Conservation (phyloP, 2,329 filamentous ascomycete genomes). For the Thyridium curvatum region DNA sequence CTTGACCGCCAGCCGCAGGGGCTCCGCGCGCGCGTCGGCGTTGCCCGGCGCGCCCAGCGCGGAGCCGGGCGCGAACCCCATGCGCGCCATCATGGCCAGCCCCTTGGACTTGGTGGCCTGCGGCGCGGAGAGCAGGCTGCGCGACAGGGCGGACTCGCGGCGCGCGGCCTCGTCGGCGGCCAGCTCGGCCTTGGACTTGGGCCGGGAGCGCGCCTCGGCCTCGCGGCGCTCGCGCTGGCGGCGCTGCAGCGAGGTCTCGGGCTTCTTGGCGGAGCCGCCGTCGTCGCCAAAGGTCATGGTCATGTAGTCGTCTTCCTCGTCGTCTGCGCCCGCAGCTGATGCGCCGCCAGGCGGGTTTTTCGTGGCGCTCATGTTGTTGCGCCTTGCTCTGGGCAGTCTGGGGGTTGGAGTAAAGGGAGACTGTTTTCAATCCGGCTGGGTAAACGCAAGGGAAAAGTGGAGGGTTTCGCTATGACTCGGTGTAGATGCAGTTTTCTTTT, state of each 20-base stretch:
- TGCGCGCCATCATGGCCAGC: conserved; percentile 91
- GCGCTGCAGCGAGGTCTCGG: conserved; percentile 49
- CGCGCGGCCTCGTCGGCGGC: conserved; percentile 66
- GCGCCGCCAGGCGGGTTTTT: neutral
- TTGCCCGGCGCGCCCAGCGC: conserved; percentile 60
- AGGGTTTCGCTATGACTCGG: too few species aligned
- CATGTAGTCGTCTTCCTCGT: conserved; percentile 95
- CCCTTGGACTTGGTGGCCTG: conserved; percentile 69
- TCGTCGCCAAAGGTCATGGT: conserved; percentile 80
- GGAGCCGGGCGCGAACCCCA: conserved; percentile 78
- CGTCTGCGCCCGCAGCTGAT: conserved; percentile 25
- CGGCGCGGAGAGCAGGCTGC: conserved; percentile 51
- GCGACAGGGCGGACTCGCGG: conserved; percentile 70
- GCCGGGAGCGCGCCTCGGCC: conserved; percentile 59
- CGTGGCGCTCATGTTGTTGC: neutral
- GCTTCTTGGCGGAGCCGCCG: conserved; percentile 29
- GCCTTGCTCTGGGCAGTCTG: neutral
- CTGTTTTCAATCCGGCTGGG: too few species aligned
- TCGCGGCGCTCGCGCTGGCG: conserved; percentile 49
- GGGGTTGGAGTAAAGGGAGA: too few species aligned
- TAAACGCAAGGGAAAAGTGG: too few species aligned
- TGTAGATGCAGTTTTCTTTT: too few species aligned
- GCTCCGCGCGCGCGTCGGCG: conserved; percentile 47
- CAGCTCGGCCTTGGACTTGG: conserved; percentile 77
- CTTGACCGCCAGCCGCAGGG: conserved; percentile 70